phyloP scores from a whole-genome alignment of 2,329 filamentous ascomycete species.

The Ampelomyces quisqualis region DNA sequence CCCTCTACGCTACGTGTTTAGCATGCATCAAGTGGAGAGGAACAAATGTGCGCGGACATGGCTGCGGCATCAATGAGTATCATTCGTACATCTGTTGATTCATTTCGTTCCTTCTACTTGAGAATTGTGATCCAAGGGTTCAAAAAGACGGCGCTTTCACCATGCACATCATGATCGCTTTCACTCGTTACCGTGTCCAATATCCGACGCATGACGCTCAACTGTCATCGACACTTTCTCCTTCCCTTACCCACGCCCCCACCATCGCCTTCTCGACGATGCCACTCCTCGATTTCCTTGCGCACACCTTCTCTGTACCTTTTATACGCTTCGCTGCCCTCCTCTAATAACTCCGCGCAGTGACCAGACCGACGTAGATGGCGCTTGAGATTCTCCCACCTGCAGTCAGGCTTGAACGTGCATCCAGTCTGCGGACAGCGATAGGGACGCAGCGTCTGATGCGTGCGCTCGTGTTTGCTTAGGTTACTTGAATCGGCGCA shows the following conservation, averaged over 20 bases:
- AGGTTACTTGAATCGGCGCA: slow-evolving; percentile 43
- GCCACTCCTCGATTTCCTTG: slow-evolving; percentile 39
- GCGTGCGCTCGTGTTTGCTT: slow-evolving; percentile 43
- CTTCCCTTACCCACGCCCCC: slow-evolving; percentile 21
- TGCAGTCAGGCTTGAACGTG: slow-evolving; percentile 42
- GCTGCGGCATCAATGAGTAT: no score
- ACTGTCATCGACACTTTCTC: slow-evolving; percentile 28
- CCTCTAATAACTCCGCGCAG: slow-evolving; percentile 38
- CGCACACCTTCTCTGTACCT: slow-evolving; percentile 36
- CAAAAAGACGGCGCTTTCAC: no score
- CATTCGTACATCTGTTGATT: no score
- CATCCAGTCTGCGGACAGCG: slow-evolving; percentile 41
- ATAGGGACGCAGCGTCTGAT: slow-evolving; percentile 42
- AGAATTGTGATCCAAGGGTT: no score
- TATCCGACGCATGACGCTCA: no score
- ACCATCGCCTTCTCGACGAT: slow-evolving; percentile 31
- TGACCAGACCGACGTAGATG: slow-evolving; percentile 42
- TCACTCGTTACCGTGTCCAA: no score
- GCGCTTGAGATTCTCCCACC: slow-evolving; percentile 45
- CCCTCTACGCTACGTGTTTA: no score
- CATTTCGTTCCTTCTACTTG: no score
- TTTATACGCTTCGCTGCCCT: slow-evolving; percentile 37
- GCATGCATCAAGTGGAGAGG: no score
- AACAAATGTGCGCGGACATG: no score
- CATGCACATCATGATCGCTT: no score